A percentile compares a stretch with the other conserved stretches of the same genome.
Evolutionary conservation across 805 yeast species (phyloP).

Genomic region (Candida nonsorbophila): DNA sequence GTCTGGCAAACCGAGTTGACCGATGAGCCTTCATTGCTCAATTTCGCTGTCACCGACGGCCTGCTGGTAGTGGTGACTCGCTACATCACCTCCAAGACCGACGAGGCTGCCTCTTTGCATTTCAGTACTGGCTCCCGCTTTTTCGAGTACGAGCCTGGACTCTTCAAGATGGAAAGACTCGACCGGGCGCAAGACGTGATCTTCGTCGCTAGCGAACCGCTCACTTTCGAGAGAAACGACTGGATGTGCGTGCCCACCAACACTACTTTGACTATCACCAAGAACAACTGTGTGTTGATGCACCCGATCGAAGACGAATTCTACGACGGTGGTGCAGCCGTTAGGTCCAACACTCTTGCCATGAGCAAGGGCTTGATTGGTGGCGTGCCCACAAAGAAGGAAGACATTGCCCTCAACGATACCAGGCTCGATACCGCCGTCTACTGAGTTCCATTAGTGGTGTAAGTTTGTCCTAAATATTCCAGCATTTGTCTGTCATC

Average conservation of each 20-base stretch:
- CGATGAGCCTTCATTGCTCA: slow-evolving; percentile 69
- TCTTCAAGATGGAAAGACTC: slow-evolving; percentile 88
- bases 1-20: slow-evolving; percentile 70
- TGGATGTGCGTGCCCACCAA: slow-evolving; percentile 98
- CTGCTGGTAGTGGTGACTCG: slow-evolving; percentile 78
- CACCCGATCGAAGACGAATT: slow-evolving; percentile 91
- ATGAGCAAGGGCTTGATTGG: slow-evolving; percentile 92
- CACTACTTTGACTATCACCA: slow-evolving; percentile 72
- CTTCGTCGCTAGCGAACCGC: slow-evolving; percentile 95
- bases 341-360: slow-evolving; percentile 77
- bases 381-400: slow-evolving; percentile 67
- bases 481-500: slow-evolving; percentile 3
- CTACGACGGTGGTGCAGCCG: slow-evolving; percentile 62
- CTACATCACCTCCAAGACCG: slow-evolving; percentile 81
- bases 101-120: slow-evolving; percentile 95
- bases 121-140: slow-evolving; percentile 92
- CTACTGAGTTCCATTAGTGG: no score
- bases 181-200: slow-evolving; percentile 91
- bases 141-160: slow-evolving; percentile 85
- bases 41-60: slow-evolving; percentile 96
- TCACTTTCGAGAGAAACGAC: slow-evolving; percentile 94
- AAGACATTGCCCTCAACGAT: no score
- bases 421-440: no score
- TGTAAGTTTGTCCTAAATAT: no score
- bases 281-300: slow-evolving; percentile 74